Evolutionary conservation across 2,329 filamentous ascomycete genomes (phyloP).

Genomic region (Zarea fungicola): DNA sequence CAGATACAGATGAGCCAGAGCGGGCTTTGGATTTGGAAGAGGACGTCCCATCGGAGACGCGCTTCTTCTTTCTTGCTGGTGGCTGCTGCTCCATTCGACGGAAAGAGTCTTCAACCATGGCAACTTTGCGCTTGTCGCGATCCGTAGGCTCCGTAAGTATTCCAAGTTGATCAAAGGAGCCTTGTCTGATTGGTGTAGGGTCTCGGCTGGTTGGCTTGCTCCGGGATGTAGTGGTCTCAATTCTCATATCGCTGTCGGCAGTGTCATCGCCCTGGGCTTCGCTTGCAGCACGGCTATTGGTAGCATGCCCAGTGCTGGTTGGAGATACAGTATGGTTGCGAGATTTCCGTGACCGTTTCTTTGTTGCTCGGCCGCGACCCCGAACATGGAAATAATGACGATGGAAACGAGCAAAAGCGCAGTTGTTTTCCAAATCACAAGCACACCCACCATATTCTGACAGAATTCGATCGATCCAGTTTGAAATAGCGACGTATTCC

Average conservation of each 20-base stretch:
- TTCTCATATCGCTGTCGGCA: slow-evolving; percentile 45
- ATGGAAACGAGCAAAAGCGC: slow-evolving; percentile 60
- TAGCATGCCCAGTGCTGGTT: slow-evolving; percentile 56
- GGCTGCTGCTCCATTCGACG: slow-evolving; percentile 56
- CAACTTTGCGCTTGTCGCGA: slow-evolving; percentile 62
- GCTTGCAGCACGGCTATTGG: slow-evolving; percentile 59
- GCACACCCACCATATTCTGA: slow-evolving; percentile 78
- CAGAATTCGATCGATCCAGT: slow-evolving; percentile 64
- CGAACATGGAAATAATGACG: slow-evolving; percentile 48
- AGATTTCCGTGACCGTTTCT: slow-evolving; percentile 50
- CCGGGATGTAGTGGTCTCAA: slow-evolving; percentile 44
- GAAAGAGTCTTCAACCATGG: slow-evolving; percentile 60
- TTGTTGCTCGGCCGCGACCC: slow-evolving; percentile 35
- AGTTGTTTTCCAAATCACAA: slow-evolving; percentile 59
- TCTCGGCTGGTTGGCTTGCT: slow-evolving; percentile 65
- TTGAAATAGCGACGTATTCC: slow-evolving; percentile 55
- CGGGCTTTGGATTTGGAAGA: slow-evolving; percentile 36
- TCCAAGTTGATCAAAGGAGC: slow-evolving; percentile 53
- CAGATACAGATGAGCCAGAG: slow-evolving; percentile 31
- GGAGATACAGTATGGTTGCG: slow-evolving; percentile 54
- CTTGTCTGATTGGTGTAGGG: slow-evolving; percentile 55
- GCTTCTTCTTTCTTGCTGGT: slow-evolving; percentile 57
- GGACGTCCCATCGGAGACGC: slow-evolving; percentile 49
- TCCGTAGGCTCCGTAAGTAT: slow-evolving; percentile 61
- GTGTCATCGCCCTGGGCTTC: slow-evolving; percentile 55